Evolutionary conservation across 2,329 filamentous ascomycete species (phyloP).

Genomic region (Botryotinia convoluta): DNA sequence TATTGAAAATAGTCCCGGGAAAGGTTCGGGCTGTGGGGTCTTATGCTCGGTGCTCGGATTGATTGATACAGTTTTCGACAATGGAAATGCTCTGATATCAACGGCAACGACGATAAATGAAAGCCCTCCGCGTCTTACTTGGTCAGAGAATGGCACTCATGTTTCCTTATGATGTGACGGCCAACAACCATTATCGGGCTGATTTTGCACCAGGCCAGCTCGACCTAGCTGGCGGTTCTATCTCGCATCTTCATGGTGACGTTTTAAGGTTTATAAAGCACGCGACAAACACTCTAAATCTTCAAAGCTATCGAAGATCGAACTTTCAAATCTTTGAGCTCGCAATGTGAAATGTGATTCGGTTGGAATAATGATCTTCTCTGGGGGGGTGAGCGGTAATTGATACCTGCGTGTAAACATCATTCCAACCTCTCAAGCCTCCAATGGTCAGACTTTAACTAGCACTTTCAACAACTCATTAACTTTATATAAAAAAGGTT

Average conservation of each 20-base stretch:
- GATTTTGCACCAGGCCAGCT: not conserved
- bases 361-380: not conserved
- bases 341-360: not conserved
- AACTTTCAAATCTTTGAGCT: not conserved
- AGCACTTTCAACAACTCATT: not conserved
- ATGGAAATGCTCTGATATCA: not conserved
- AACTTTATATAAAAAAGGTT: not conserved
- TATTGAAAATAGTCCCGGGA: not conserved
- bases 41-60: not conserved
- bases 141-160: constrained; percentile 45
- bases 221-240: not conserved
- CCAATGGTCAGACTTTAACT: not conserved
- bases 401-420: not conserved
- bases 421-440: not conserved
- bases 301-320: not conserved
- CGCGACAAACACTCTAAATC: not conserved
- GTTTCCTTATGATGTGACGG: not conserved
- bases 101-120: not conserved
- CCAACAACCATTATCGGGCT: not conserved
- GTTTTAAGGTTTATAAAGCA: not conserved
- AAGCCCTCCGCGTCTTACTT: constrained; percentile 43
- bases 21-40: not conserved
- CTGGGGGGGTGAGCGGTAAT: not conserved
- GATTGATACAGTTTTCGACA: not conserved
- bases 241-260: not conserved